These are phyloP conservation scores for Decorospora gaudefroyi DNA, from an alignment of 2,329 filamentous ascomycete species.

Conservation along the genomic window DNA sequence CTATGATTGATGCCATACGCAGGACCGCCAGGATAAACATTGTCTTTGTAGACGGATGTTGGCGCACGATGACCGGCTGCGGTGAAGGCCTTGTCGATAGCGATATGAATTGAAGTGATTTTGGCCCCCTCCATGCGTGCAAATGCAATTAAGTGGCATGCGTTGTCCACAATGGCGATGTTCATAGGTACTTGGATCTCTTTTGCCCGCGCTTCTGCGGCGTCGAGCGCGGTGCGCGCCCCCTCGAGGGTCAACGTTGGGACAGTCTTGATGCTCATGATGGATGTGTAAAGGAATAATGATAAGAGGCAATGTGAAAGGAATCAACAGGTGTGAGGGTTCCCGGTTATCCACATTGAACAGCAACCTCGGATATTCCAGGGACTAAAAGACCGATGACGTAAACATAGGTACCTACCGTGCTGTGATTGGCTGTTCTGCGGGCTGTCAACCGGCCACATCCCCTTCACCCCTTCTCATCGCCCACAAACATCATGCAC, in stretches of 20 bases:
- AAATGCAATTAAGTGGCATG: slow-evolving; percentile 55
- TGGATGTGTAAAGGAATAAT: background rate
- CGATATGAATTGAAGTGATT: slow-evolving; percentile 59
- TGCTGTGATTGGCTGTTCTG: too few relatives aligned
- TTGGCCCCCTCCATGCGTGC: slow-evolving; percentile 56
- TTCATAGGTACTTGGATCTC: slow-evolving; percentile 53
- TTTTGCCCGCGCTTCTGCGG: slow-evolving; percentile 44
- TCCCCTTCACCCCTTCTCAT: too few relatives aligned
- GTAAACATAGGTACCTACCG: too few relatives aligned
- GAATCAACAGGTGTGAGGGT: too few relatives aligned
- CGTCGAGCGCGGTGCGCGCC: slow-evolving; percentile 44
- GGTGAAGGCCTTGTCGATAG: slow-evolving; percentile 66
- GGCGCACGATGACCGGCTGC: slow-evolving; percentile 59
- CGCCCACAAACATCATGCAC: too few relatives aligned
- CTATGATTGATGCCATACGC: slow-evolving; percentile 59
- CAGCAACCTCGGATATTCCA: slow-evolving; percentile 8
- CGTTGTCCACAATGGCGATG: slow-evolving; percentile 55
- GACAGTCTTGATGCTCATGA: slow-evolving; percentile 41
- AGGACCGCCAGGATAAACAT: slow-evolving; percentile 58
- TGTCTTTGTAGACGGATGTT: slow-evolving; percentile 59
- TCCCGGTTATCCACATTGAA: too few relatives aligned
- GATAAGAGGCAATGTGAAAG: too few relatives aligned
- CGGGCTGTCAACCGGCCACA: too few relatives aligned
- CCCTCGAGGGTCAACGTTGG: slow-evolving; percentile 45
- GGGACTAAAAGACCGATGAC: too few relatives aligned